Conservation (phyloP, 1,284 basidiomycete species). For the Fomitopsis palustris region DNA sequence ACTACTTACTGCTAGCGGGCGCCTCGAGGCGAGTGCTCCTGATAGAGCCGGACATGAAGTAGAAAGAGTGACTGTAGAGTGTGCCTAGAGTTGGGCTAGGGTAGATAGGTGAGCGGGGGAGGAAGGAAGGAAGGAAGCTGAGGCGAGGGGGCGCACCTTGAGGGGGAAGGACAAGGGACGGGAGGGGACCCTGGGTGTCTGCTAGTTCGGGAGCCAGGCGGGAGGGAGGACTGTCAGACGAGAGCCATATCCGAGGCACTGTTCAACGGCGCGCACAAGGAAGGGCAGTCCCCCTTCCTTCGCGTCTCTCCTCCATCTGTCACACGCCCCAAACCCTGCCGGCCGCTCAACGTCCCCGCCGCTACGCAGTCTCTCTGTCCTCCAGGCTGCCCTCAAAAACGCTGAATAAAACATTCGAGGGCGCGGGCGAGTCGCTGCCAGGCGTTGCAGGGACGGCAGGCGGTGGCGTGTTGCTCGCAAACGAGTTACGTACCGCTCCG, state of each 20-base stretch:
- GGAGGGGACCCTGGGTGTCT: not conserved
- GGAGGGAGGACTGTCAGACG: not conserved
- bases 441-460: not conserved
- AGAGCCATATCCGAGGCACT: not conserved
- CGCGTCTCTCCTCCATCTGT: no score
- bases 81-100: slow-evolving; percentile 1
- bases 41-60: not conserved
- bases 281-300: no score
- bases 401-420: no score
- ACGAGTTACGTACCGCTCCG: not conserved
- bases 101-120: not conserved
- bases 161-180: not conserved
- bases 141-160: not conserved
- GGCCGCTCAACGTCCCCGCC: no score
- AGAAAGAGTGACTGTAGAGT: not conserved
- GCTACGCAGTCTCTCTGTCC: no score
- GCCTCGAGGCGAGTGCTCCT: not conserved
- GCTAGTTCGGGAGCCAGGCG: not conserved
- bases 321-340: no score
- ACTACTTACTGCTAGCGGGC: not conserved
- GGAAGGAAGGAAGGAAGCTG: not conserved
- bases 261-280: no score
- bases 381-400: no score
- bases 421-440: not conserved
- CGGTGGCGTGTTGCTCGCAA: not conserved